Evolutionary conservation across 768 basidiomycete genomes (phyloP).

Genomic region (Rhizopogon sp.): DNA sequence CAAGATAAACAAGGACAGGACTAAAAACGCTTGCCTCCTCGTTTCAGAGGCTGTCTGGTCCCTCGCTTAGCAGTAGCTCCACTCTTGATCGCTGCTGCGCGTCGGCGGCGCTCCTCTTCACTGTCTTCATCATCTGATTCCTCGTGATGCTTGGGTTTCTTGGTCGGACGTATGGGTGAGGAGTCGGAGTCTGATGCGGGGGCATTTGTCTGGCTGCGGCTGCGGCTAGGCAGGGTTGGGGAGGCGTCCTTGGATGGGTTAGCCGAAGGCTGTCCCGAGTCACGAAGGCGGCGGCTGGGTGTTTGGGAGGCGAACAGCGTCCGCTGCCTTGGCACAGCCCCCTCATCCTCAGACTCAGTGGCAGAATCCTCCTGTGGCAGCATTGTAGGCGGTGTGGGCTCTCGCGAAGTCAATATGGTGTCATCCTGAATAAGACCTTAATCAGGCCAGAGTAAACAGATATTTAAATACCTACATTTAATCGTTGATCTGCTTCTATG

Average conservation of each 20-base stretch:
- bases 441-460: neutral
- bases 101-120: slow-evolving; percentile 45
- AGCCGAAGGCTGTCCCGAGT: slow-evolving; percentile 6
- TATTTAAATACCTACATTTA: slow-evolving; percentile 15
- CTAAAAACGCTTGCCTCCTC: slow-evolving; percentile 73
- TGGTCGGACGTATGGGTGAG: slow-evolving; percentile 47
- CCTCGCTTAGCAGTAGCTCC: slow-evolving; percentile 41
- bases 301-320: slow-evolving; percentile 10
- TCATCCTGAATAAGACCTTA: neutral
- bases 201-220: slow-evolving; percentile 19
- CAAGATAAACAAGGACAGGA: neutral
- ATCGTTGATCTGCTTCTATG: neutral
- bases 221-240: slow-evolving; percentile 10
- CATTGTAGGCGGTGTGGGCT: slow-evolving; percentile 8
- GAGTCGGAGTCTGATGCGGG: slow-evolving; percentile 42
- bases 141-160: slow-evolving; percentile 35
- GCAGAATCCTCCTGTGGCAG: slow-evolving; percentile 19
- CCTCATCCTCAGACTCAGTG: slow-evolving; percentile 22
- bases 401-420: slow-evolving; percentile 4
- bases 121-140: slow-evolving; percentile 54
- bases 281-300: slow-evolving; percentile 15
- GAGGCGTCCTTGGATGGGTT: slow-evolving; percentile 12
- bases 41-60: slow-evolving; percentile 69
- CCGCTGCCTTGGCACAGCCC: slow-evolving; percentile 1
- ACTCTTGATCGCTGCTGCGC: slow-evolving; percentile 35